phyloP scores from a whole-genome alignment of 805 yeast species.

The Myxozyma sirexii region DNA sequence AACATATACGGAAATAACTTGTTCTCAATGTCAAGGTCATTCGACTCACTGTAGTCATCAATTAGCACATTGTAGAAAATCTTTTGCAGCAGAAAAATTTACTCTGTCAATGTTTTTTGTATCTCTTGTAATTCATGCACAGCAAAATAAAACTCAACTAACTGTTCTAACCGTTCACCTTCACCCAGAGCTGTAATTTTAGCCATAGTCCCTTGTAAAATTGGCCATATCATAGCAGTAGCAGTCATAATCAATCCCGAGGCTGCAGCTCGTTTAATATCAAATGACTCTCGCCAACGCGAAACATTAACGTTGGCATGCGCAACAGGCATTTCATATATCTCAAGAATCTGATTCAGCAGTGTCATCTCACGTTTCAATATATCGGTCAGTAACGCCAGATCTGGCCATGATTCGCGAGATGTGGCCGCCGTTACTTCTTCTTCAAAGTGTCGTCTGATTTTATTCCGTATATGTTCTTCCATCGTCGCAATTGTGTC shows the following conservation, averaged over 20 bases:
- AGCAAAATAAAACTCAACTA: not conserved
- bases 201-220: not conserved
- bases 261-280: not conserved
- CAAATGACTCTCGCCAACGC: not conserved
- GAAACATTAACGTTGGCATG: conserved; percentile 3
- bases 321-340: not conserved
- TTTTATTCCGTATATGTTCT: not conserved
- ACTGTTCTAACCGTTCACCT: not conserved
- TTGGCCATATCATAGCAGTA: not conserved
- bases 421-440: not conserved
- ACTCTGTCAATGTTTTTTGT: not conserved
- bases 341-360: not conserved
- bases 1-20: not conserved
- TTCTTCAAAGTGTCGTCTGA: not conserved
- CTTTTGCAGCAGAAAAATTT: not conserved
- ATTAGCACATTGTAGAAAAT: not conserved
- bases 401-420: not conserved
- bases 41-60: not conserved
- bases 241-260: not conserved
- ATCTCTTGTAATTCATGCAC: not conserved
- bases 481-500: conserved; percentile 7
- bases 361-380: not conserved
- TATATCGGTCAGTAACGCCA: not conserved
- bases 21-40: not conserved
- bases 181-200: not conserved